phyloP scores from a whole-genome alignment of 1,284 basidiomycete genomes.

The Apiotrichum porosum region DNA sequence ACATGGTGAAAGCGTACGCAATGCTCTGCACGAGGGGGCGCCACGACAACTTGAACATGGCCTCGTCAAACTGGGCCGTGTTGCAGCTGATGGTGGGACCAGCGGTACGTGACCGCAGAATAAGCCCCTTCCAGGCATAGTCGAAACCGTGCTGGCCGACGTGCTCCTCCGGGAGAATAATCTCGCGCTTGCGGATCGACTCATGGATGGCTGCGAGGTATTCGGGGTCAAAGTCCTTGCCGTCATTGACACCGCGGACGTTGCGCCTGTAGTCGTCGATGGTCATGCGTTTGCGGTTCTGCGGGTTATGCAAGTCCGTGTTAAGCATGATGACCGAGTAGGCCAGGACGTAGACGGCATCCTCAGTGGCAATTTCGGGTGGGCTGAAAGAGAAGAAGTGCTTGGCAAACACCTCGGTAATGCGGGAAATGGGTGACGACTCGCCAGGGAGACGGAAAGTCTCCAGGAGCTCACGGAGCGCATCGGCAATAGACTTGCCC shows the following conservation, averaged over 20 bases:
- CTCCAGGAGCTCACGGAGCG: constrained; percentile 90
- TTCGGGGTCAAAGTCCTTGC: constrained; percentile 74
- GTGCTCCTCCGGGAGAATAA: constrained; percentile 97
- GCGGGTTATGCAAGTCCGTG: constrained; percentile 96
- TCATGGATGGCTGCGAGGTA: constrained; percentile 88
- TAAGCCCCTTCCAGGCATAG: constrained; percentile 96
- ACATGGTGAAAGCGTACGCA: constrained; percentile 88
- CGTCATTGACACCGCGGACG: constrained; percentile 86
- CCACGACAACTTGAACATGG: constrained; percentile 92
- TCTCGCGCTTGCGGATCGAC: constrained; percentile 88
- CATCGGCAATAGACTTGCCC: constrained; percentile 87
- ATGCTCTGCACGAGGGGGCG: constrained; percentile 85
- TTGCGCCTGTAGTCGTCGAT: constrained; percentile 92
- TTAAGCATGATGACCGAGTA: constrained; percentile 99
- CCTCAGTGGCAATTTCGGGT: constrained; percentile 80
- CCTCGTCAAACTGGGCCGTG: constrained; percentile 72
- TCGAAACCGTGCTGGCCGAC: constrained; percentile 96
- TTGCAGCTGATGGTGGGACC: constrained; percentile 75
- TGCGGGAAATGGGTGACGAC: constrained; percentile 86
- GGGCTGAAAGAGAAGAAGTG: constrained; percentile 82
- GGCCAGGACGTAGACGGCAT: constrained; percentile 89
- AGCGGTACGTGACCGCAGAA: constrained; percentile 72
- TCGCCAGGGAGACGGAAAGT: constrained; percentile 94
- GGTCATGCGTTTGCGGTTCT: constrained; percentile 93
- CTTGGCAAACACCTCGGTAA: constrained; percentile 91